Evolutionary conservation across 768 basidiomycete genomes (phyloP).

Genomic region (Boletellus ananas): DNA sequence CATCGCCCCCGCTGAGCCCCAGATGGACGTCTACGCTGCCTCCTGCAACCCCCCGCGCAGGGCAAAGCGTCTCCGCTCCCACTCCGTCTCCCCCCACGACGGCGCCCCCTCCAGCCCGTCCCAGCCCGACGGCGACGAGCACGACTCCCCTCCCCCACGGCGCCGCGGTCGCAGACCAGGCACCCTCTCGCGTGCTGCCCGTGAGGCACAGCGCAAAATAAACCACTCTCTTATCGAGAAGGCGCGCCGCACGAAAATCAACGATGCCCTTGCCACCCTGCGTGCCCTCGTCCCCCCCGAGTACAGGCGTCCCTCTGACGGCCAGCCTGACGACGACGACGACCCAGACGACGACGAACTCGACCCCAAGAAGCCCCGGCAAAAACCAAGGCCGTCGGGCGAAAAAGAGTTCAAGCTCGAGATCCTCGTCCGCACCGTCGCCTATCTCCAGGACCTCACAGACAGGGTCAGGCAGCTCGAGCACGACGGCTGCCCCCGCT

Average conservation of each 20-base stretch:
- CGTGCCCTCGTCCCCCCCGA: constrained; percentile 71
- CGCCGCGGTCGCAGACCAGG: constrained; percentile 73
- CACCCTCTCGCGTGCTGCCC: constrained; percentile 65
- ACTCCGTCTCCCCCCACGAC: constrained; percentile 2
- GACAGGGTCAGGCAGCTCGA: constrained; percentile 49
- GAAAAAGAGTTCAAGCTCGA: constrained; percentile 93
- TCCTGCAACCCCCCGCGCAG: constrained; percentile 44
- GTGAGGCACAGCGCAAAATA: constrained; percentile 85
- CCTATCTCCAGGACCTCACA: constrained; percentile 70
- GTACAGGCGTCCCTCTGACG: constrained; percentile 32
- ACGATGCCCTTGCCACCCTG: constrained; percentile 78
- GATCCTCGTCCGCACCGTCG: constrained; percentile 78
- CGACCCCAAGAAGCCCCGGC: constrained; percentile 25
- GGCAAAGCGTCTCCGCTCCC: constrained; percentile 39
- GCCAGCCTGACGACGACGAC: constrained; percentile 24
- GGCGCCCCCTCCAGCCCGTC: constrained; percentile 5
- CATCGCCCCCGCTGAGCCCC: constrained; percentile 20
- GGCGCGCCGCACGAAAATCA: constrained; percentile 91
- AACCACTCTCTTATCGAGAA: constrained; percentile 97
- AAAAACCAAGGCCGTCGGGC: constrained; percentile 38
- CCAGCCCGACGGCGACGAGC: constrained; percentile 27
- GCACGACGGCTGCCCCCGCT: constrained; percentile 20
- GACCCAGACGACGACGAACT: constrained; percentile 32
- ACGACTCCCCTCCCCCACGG: constrained; percentile 37
- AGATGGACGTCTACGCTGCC: constrained; percentile 33